phyloP scores from a whole-genome alignment of 73 alveolate species.

The Blepharisma japonicum region DNA sequence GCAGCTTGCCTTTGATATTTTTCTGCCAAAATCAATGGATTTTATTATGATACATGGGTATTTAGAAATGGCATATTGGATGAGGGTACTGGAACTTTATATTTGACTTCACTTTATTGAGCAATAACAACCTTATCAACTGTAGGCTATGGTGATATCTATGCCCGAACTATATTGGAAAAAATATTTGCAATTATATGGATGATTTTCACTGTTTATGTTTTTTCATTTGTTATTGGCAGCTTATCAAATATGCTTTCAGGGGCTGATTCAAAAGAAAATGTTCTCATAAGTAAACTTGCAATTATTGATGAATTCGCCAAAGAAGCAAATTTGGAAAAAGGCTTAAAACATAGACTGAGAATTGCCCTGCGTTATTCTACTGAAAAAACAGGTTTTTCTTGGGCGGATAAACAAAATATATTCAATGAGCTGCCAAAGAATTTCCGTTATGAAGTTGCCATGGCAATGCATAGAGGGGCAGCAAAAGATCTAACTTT shows the following conservation, averaged over 20 bases:
- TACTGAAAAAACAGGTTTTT: constrained; percentile 39
- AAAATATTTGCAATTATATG: constrained; percentile 54
- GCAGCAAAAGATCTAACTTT: constrained; percentile 34
- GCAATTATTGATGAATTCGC: constrained; percentile 54
- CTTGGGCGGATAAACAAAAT: constrained; percentile 38
- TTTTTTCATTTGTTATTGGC: constrained; percentile 72
- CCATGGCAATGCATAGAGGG: constrained; percentile 55
- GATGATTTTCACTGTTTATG: constrained; percentile 78
- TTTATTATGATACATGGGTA: constrained; percentile 77
- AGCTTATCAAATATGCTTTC: constrained; percentile 65
- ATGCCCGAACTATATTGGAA: constrained; percentile 66
- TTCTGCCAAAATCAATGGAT: constrained; percentile 71
- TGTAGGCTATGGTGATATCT: constrained; percentile 90
- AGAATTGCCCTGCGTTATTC: constrained; percentile 43
- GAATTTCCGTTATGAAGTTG: constrained; percentile 39
- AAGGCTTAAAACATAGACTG: constrained; percentile 40
- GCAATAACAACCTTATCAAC: constrained; percentile 79
- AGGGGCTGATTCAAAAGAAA: constrained; percentile 55
- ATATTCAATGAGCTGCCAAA: constrained; percentile 51
- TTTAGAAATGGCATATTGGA: constrained; percentile 36
- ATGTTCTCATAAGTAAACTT: constrained; percentile 35
- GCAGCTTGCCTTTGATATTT: constrained; percentile 82
- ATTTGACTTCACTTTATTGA: constrained; percentile 65
- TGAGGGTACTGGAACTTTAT: constrained; percentile 27
- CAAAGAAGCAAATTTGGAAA: constrained; percentile 42